Percentiles rank a stretch among this genome's conserved stretches.
phyloP scores from a whole-genome alignment of 2,329 filamentous ascomycete genomes.

The Byssothecium circinans region DNA sequence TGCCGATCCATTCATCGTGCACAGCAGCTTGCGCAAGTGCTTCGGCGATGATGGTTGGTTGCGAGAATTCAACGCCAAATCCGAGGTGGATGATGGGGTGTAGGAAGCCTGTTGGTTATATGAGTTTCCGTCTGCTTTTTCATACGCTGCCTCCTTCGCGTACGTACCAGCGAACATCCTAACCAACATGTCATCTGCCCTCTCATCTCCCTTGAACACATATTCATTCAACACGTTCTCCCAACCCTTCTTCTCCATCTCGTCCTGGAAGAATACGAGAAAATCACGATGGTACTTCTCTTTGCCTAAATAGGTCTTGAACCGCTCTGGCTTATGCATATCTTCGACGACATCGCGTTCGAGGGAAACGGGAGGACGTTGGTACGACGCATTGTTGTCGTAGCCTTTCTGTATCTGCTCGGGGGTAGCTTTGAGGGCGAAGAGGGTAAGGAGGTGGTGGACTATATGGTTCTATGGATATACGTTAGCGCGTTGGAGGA shows the following conservation, averaged over 20 bases:
- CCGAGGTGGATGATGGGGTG: conserved; percentile 85
- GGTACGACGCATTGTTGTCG: conserved; percentile 66
- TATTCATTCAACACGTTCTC: conserved; percentile 65
- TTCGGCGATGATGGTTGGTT: conserved; percentile 79
- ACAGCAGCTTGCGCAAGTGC: conserved; percentile 76
- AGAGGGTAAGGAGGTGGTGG: conserved; percentile 76
- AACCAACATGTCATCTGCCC: conserved; percentile 68
- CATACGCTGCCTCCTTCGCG: neutral
- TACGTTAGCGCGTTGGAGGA: neutral
- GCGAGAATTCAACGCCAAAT: conserved; percentile 79
- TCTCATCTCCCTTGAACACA: conserved; percentile 66
- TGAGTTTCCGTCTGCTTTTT: neutral
- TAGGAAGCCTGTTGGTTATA: conserved; percentile 57
- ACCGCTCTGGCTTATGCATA: conserved; percentile 60
- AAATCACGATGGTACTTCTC: conserved; percentile 71
- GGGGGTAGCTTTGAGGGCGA: conserved; percentile 69
- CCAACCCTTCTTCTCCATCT: conserved; percentile 69
- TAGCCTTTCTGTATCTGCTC: conserved; percentile 65
- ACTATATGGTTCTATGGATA: conserved; percentile 66
- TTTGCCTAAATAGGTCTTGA: conserved; percentile 64
- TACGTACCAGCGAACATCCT: conserved; percentile 65
- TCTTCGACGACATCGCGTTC: conserved; percentile 57
- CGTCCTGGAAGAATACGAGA: conserved; percentile 72
- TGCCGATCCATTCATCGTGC: conserved; percentile 61
- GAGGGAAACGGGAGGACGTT: conserved; percentile 56